Evolutionary conservation across 345 rosid genomes (phyloP).

Genomic region (Euphorbia pulcherrima): DNA sequence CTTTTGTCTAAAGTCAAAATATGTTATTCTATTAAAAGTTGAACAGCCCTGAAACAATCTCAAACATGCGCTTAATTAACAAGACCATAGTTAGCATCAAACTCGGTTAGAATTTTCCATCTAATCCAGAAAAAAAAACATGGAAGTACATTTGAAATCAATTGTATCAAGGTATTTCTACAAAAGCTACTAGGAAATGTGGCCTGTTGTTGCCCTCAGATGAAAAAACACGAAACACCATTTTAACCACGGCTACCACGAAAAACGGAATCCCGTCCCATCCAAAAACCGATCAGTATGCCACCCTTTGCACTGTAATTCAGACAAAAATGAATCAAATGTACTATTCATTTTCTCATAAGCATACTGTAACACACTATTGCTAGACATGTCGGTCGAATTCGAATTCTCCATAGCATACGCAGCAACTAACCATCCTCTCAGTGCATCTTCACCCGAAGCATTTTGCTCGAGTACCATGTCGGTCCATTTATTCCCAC

Average conservation of each 20-base stretch:
- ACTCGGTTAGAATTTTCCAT: too few species aligned
- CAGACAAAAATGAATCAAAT: constrained; percentile 50
- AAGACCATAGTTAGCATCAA: too few species aligned
- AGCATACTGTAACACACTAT: constrained; percentile 46
- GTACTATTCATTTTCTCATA: constrained; percentile 55
- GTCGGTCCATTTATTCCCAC: constrained; percentile 52
- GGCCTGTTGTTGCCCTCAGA: not conserved
- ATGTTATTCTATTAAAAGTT: too few species aligned
- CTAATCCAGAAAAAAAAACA: not conserved
- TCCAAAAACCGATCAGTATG: constrained; percentile 84
- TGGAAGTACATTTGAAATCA: not conserved
- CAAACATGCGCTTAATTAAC: too few species aligned
- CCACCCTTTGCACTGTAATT: constrained; percentile 84
- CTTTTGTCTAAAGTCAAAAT: too few species aligned
- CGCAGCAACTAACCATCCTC: constrained; percentile 96
- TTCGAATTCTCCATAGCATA: constrained; percentile 46
- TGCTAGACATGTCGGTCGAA: constrained; percentile 29
- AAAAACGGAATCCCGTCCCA: constrained; percentile 77
- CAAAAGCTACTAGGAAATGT: not conserved
- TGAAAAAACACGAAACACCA: not conserved
- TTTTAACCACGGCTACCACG: constrained; percentile 33
- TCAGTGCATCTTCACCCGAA: constrained; percentile 79
- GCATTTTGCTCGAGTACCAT: constrained; percentile 79
- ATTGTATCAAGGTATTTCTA: not conserved
- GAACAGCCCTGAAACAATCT: too few species aligned